phyloP scores from a whole-genome alignment of 192 early-diverging fungal species.

The Umbelopsis sp. region DNA sequence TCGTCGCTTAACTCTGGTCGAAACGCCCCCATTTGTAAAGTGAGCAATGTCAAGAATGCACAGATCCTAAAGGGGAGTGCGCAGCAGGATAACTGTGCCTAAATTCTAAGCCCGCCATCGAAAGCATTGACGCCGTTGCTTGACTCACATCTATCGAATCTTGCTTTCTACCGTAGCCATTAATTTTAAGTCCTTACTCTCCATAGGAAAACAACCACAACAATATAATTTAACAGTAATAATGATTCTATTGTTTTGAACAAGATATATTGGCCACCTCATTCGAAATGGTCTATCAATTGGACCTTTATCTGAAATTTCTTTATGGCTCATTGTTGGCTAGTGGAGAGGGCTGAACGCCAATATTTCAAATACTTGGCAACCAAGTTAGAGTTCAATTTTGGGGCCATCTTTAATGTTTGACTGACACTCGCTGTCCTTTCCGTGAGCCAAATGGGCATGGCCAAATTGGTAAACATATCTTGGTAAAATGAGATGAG shows the following conservation, averaged over 20 bases:
- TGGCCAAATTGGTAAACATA: background rate
- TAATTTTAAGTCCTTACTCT: too few species aligned
- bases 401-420: conserved; percentile 8
- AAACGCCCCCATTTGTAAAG: conserved; percentile 49
- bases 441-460: conserved; percentile 30
- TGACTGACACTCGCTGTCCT: conserved; percentile 11
- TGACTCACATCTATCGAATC: too few species aligned
- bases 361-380: conserved; percentile 19
- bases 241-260: too few species aligned
- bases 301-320: too few species aligned
- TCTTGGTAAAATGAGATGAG: conserved; percentile 29
- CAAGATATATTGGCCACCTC: too few species aligned
- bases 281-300: too few species aligned
- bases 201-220: too few species aligned
- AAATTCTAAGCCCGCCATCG: too few species aligned
- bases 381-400: background rate
- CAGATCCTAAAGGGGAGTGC: background rate
- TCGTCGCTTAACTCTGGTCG: conserved; percentile 45
- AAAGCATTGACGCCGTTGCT: too few species aligned
- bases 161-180: too few species aligned
- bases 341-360: background rate
- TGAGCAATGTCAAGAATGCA: background rate
- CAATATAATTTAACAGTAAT: too few species aligned
- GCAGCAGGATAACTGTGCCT: background rate
- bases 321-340: too few species aligned